These are phyloP conservation scores for Helianthus annuus DNA, from an alignment of 129 eudicot species.

Conservation along the genomic window DNA sequence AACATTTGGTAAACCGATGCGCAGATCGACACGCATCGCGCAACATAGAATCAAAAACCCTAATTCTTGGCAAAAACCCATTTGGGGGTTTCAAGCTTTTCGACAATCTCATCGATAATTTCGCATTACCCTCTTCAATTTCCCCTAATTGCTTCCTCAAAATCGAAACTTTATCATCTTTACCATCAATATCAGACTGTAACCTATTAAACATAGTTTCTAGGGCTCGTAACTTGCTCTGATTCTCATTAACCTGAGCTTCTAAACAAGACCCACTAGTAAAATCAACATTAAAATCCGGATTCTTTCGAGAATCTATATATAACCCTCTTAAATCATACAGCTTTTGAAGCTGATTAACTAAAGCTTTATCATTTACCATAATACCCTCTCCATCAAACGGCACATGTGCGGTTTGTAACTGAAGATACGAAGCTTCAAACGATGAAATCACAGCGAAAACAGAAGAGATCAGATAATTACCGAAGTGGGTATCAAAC, in stretches of 20 bases:
- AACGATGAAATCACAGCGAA: constrained; percentile 83
- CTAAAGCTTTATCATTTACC: constrained; percentile 64
- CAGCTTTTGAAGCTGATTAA: constrained; percentile 65
- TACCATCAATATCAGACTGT: constrained; percentile 75
- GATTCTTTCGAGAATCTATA: constrained; percentile 46
- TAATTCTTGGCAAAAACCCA: constrained; percentile 63
- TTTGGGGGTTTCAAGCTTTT: constrained; percentile 41
- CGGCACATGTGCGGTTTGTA: constrained; percentile 90
- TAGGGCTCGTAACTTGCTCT: constrained; percentile 74
- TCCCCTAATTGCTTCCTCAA: constrained; percentile 56
- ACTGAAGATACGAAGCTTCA: constrained; percentile 87
- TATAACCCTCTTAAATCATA: constrained; percentile 68
- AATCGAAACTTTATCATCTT: constrained; percentile 59
- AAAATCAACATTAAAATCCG: constrained; percentile 43
- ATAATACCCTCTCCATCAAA: constrained; percentile 57
- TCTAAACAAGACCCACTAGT: constrained; percentile 69
- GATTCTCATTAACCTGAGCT: constrained; percentile 96
- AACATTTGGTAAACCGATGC: constrained; percentile 54
- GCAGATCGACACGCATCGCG: constrained; percentile 53
- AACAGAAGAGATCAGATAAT: constrained; percentile 59
- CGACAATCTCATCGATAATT: constrained; percentile 42
- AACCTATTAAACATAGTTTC: constrained; percentile 79
- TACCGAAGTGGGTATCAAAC: constrained; percentile 43
- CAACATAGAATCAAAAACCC: constrained; percentile 84
- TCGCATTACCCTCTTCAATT: constrained; percentile 42